Percentiles rank a stretch among this genome's conserved stretches.
These are phyloP conservation scores for Cyclotella choctawhatcheeana DNA, from an alignment of 108 stramenopile genomes.

Conservation along the genomic window DNA sequence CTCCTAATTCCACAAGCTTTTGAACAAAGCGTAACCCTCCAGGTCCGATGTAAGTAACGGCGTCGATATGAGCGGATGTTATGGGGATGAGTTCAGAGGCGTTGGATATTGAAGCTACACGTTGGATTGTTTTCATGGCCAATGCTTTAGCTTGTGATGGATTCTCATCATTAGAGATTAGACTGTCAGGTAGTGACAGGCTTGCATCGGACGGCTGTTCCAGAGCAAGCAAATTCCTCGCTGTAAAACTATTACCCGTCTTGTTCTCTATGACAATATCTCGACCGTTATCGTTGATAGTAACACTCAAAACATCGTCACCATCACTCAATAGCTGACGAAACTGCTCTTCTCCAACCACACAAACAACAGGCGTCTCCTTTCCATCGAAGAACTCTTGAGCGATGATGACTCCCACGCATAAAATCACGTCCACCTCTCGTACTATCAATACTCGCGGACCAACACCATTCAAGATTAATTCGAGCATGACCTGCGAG, in stretches of 20 bases:
- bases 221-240: conserved; percentile 25
- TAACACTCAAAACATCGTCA: background rate
- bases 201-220: background rate
- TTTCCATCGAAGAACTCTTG: conserved; percentile 63
- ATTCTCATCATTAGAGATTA: background rate
- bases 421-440: conserved; percentile 67
- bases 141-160: conserved; percentile 49
- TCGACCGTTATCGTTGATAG: background rate
- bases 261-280: conserved; percentile 11
- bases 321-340: conserved; percentile 8
- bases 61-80: conserved; percentile 77
- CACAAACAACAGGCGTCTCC: conserved; percentile 28
- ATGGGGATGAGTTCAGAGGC: conserved; percentile 45
- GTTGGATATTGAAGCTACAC: conserved; percentile 58
- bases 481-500: conserved; percentile 78
- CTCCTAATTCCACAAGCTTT: conserved; percentile 64
- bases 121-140: conserved; percentile 58
- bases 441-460: conserved; percentile 70
- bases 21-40: conserved; percentile 74
- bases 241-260: background rate
- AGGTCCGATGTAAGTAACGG: conserved; percentile 83
- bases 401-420: conserved; percentile 76
- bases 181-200: background rate
- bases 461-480: conserved; percentile 67
- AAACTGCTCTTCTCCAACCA: conserved; percentile 31